phyloP scores from a whole-genome alignment of 2,329 filamentous ascomycete species.

The Venturia effusa region DNA sequence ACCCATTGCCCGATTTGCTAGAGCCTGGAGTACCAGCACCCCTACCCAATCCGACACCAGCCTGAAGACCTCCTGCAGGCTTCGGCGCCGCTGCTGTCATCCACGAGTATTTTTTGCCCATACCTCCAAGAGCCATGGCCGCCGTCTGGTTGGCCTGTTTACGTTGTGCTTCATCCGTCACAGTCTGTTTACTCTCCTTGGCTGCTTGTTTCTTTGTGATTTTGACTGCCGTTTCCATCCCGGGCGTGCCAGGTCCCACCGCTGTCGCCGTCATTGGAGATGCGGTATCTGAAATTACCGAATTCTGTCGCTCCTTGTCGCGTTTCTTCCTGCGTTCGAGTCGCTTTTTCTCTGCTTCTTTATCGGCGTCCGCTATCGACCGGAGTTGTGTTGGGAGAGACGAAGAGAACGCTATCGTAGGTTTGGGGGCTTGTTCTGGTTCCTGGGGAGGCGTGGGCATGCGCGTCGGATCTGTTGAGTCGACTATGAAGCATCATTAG shows the following conservation, averaged over 20 bases:
- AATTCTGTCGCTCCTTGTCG: conserved; percentile 17
- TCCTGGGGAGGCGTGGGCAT: conserved; percentile 37
- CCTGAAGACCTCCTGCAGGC: neutral
- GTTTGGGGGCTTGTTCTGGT: conserved; percentile 37
- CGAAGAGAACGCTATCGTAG: conserved; percentile 33
- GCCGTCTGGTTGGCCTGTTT: conserved; percentile 76
- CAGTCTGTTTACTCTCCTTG: conserved; percentile 57
- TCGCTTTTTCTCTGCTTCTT: conserved; percentile 59
- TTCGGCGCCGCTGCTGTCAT: conserved; percentile 37
- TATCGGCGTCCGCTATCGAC: conserved; percentile 53
- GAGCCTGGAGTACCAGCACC: neutral
- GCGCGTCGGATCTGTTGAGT: conserved; percentile 27
- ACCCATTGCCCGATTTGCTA: neutral
- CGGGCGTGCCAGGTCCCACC: conserved; percentile 16
- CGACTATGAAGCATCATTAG: conserved; percentile 12
- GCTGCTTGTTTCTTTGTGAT: conserved; percentile 83
- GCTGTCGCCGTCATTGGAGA: conserved; percentile 20
- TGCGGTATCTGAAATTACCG: conserved; percentile 17
- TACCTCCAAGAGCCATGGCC: conserved; percentile 60
- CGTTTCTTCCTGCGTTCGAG: conserved; percentile 34
- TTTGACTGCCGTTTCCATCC: conserved; percentile 26
- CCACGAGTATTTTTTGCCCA: conserved; percentile 65
- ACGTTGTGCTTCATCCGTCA: conserved; percentile 68
- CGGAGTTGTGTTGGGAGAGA: conserved; percentile 44
- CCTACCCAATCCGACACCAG: conserved; percentile 8